Evolutionary conservation across 306 rosid species (phyloP).

Genomic region (Betula pendula): DNA sequence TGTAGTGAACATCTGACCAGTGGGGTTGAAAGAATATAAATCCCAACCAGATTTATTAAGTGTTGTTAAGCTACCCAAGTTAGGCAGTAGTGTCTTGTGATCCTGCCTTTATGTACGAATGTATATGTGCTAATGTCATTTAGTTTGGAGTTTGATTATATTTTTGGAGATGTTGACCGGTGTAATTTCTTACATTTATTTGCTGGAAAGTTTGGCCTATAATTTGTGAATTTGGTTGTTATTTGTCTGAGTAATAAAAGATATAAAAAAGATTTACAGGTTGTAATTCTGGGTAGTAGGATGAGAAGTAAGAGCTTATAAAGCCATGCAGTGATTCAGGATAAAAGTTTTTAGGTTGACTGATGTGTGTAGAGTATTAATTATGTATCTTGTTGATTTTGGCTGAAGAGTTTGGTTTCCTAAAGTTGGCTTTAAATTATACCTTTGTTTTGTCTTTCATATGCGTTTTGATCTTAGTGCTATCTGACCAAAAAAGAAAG

Average conservation of each 20-base stretch:
- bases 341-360: background rate
- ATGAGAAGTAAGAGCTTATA: background rate
- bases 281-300: background rate
- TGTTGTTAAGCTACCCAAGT: background rate
- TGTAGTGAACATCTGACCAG: background rate
- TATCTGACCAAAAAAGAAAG: background rate
- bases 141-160: background rate
- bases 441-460: background rate
- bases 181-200: background rate
- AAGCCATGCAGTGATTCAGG: background rate
- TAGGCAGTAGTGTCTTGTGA: background rate
- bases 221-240: background rate
- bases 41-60: background rate
- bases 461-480: background rate
- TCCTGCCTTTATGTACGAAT: background rate
- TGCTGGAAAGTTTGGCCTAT: background rate
- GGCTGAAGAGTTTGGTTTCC: background rate
- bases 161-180: background rate
- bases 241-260: background rate
- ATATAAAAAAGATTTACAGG: background rate
- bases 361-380: background rate
- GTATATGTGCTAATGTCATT: background rate
- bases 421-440: background rate
- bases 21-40: background rate
- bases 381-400: background rate